Conservation (phyloP, 768 basidiomycete genomes). For the Hypsizygus marmoreus region DNA sequence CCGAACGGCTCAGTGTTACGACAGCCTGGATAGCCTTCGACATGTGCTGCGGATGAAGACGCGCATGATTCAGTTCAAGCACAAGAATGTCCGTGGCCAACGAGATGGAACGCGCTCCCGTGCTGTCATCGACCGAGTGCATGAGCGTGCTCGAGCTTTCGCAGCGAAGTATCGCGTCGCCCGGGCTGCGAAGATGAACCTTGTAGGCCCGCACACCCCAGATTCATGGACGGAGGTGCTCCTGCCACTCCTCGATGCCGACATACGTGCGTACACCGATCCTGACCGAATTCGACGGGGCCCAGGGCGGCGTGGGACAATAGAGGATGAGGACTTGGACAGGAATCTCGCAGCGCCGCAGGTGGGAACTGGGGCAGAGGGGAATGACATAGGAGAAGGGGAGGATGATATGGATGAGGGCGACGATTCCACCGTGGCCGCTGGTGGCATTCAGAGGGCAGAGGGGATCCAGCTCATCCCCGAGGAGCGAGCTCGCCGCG, state of each 20-base stretch:
- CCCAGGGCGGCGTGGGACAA: not conserved
- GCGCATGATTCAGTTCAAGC: slow-evolving; percentile 21
- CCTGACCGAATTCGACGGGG: not conserved
- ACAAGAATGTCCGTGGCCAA: slow-evolving; percentile 24
- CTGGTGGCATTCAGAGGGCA: no score
- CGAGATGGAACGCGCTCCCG: slow-evolving; percentile 20
- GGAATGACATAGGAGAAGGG: not conserved
- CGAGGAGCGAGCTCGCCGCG: not conserved
- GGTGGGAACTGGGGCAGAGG: not conserved
- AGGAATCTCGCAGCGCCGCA: not conserved
- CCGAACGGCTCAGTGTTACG: slow-evolving; percentile 21
- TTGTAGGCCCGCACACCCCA: not conserved
- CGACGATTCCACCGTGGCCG: no score
- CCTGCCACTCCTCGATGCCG: slow-evolving; percentile 4
- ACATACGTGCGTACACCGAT: slow-evolving; percentile 13
- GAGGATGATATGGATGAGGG: no score
- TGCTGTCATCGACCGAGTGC: slow-evolving; percentile 19
- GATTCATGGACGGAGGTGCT: slow-evolving; percentile 9
- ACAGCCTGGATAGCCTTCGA: slow-evolving; percentile 19
- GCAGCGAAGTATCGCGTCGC: not conserved
- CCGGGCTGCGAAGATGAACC: not conserved
- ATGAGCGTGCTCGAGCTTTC: not conserved
- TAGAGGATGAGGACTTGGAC: not conserved
- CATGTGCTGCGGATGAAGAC: slow-evolving; percentile 20
- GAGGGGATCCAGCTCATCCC: not conserved